Evolutionary conservation across 805 yeast genomes (phyloP).

Genomic region (Myxozyma vanderwaltii): DNA sequence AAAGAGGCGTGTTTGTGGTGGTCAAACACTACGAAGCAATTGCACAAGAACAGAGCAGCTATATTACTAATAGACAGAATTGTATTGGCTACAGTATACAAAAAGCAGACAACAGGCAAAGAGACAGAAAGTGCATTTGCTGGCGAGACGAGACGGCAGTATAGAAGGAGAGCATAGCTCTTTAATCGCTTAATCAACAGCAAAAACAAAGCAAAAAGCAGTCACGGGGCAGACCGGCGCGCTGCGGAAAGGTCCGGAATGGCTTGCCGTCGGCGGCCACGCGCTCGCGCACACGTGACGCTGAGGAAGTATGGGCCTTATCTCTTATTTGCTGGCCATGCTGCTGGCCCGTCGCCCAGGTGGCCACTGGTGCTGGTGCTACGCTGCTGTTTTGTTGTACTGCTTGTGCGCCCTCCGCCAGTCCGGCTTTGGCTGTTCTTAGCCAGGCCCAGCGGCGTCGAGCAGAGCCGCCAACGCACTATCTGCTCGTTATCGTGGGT

Average conservation of each 20-base stretch:
- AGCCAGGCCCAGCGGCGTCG: too few species aligned
- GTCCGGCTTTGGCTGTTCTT: too few species aligned
- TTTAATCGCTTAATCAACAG: too few species aligned
- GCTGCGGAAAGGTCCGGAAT: slow-evolving; percentile 10
- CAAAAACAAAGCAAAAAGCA: slow-evolving; percentile 3
- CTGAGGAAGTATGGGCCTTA: not conserved
- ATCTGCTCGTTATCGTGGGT: slow-evolving; percentile 2
- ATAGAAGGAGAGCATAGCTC: too few species aligned
- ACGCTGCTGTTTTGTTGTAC: not conserved
- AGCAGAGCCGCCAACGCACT: too few species aligned
- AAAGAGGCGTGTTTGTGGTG: too few species aligned
- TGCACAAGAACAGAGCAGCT: too few species aligned
- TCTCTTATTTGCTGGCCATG: too few species aligned
- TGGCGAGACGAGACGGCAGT: not conserved
- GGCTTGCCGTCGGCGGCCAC: not conserved
- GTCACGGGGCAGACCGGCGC: slow-evolving; percentile 16
- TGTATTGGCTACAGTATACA: not conserved
- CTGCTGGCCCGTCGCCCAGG: not conserved
- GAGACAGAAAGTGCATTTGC: not conserved
- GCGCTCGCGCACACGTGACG: not conserved
- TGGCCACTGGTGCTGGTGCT: too few species aligned
- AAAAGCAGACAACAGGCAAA: not conserved
- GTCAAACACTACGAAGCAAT: too few species aligned
- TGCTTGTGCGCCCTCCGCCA: not conserved
- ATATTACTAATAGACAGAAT: not conserved